phyloP scores from a whole-genome alignment of 768 basidiomycete genomes.

The Naganishia onofrii region DNA sequence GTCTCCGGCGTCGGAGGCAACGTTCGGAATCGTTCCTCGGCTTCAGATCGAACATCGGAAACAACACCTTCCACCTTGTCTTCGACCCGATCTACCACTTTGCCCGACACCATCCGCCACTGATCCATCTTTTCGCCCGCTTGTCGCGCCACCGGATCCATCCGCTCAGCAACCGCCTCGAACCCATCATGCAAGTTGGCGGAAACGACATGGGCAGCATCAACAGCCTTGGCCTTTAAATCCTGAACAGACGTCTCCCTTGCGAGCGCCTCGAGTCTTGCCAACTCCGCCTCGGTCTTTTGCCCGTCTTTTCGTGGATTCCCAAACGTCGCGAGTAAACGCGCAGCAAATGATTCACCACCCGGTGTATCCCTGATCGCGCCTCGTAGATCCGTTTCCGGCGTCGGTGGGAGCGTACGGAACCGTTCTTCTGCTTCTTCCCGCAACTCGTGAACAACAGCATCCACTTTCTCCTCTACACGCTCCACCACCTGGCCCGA shows the following conservation, averaged over 20 bases:
- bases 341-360: neutral
- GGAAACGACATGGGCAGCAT: neutral
- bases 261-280: neutral
- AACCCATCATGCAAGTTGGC: neutral
- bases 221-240: neutral
- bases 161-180: neutral
- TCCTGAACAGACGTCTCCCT: neutral
- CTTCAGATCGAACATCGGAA: neutral
- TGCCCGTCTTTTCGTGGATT: neutral
- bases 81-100: neutral
- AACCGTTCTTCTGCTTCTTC: neutral
- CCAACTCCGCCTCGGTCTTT: neutral
- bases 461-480: neutral
- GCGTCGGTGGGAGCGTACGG: neutral
- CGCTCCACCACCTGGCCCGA: neutral
- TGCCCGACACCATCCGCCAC: neutral
- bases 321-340: slow-evolving; percentile 5
- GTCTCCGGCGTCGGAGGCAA: neutral
- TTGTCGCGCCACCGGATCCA: neutral
- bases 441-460: neutral
- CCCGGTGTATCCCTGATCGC: neutral
- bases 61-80: neutral
- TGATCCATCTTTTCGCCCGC: neutral
- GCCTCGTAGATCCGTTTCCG: neutral
- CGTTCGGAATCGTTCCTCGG: neutral